Percentiles rank a stretch among this genome's conserved stretches.
phyloP scores from a whole-genome alignment of 2,329 filamentous ascomycete species.

The Teratosphaeria pseudoeucalypti region DNA sequence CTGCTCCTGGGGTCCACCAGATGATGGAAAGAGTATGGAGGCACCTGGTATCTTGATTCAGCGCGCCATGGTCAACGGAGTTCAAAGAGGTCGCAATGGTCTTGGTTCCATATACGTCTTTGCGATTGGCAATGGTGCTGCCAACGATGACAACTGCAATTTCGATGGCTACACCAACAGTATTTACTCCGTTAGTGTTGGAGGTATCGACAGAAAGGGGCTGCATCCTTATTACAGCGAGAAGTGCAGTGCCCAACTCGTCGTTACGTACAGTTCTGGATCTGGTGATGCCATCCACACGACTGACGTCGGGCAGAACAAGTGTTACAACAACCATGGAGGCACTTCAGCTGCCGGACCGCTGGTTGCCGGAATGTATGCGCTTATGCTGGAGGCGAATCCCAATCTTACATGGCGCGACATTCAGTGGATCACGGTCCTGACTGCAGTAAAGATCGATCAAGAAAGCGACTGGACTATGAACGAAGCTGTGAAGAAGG shows the following conservation, averaged over 20 bases:
- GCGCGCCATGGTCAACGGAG: conserved; percentile 80
- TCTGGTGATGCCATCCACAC: conserved; percentile 85
- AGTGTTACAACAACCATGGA: conserved; percentile 73
- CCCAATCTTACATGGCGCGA: conserved; percentile 90
- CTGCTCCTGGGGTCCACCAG: conserved; percentile 94
- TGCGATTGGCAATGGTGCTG: conserved; percentile 87
- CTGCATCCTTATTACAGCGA: conserved; percentile 94
- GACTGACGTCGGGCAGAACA: conserved; percentile 75
- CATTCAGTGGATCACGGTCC: conserved; percentile 78
- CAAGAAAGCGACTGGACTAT: conserved; percentile 67
- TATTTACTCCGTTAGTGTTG: conserved; percentile 96
- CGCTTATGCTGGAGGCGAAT: conserved; percentile 72
- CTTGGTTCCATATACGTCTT: conserved; percentile 92
- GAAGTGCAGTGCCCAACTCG: conserved; percentile 85
- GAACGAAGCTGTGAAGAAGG: conserved; percentile 65
- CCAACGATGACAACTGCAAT: conserved; percentile 88
- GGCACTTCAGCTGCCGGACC: conserved; percentile 94
- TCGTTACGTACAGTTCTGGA: conserved; percentile 94
- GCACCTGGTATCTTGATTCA: conserved; percentile 80
- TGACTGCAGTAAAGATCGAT: conserved; percentile 74
- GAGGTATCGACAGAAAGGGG: conserved; percentile 78
- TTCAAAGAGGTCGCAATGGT: conserved; percentile 76
- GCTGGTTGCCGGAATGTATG: conserved; percentile 82
- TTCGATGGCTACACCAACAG: conserved; percentile 99
- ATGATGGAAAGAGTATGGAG: conserved; percentile 91